A percentile compares a stretch with the other conserved stretches of the same genome.
These are phyloP conservation scores for Suillus subalutaceus DNA, from an alignment of 768 basidiomycete genomes.

Conservation along the genomic window DNA sequence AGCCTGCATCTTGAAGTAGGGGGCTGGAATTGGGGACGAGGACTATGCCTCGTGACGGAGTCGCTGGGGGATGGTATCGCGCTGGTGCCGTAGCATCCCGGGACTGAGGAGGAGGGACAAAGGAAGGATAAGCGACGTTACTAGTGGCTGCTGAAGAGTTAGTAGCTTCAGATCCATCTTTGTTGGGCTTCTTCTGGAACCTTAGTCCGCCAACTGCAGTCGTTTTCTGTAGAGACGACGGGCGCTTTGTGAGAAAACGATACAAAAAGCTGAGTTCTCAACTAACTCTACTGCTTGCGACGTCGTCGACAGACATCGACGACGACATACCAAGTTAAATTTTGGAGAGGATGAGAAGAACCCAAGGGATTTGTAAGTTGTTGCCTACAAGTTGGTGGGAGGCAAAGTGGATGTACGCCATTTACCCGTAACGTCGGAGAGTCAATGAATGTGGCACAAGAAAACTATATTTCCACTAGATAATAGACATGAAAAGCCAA, in stretches of 20 bases:
- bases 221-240: conserved; percentile 39
- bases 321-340: conserved; percentile 16
- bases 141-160: conserved; percentile 58
- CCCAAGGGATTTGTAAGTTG: conserved; percentile 12
- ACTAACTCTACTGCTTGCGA: conserved; percentile 55
- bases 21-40: conserved; percentile 83
- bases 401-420: conserved; percentile 23
- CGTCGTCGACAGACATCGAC: conserved; percentile 53
- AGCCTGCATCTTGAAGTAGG: conserved; percentile 40
- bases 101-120: conserved; percentile 62
- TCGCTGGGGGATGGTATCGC: conserved; percentile 56
- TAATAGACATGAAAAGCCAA: conserved; percentile 32
- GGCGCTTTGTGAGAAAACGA: conserved; percentile 38
- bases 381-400: conserved; percentile 24
- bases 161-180: conserved; percentile 28
- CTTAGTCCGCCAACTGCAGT: conserved; percentile 45
- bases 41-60: conserved; percentile 54
- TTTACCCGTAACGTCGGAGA: conserved; percentile 52
- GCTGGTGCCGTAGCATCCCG: conserved; percentile 74
- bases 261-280: conserved; percentile 28
- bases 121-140: conserved; percentile 55
- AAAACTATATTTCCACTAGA: conserved; percentile 40
- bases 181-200: conserved; percentile 47
- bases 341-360: conserved; percentile 1
- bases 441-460: conserved; percentile 52